Evolutionary conservation across 345 rosid species (phyloP), one percentile per base, ranked within the genome.

Genomic region (Draba incana): DNA sequence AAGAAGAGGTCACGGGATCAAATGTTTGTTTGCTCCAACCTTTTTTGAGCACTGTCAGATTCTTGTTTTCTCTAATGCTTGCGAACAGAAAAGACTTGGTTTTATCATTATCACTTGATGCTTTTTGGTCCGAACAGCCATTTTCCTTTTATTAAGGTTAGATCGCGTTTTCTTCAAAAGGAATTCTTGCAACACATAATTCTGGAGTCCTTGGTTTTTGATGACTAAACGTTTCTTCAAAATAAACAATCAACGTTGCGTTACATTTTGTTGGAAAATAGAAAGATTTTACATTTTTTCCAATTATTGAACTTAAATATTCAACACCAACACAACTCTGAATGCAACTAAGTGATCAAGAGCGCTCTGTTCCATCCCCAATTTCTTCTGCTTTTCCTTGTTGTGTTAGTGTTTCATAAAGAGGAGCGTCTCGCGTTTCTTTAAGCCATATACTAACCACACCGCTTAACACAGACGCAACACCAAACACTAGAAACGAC

Each of bases 391-490:
- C 79, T 33, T 80, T 85, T 28, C 75, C 80, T 16, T 84, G 88
- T 45, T 84, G 86, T 45, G 77, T 75, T 10, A 85, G 59, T 0
- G 97, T 86, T 44, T 88, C 89, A 56, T 75, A 88, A 9, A 91
- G 85, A 2, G 91, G 91, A 52, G 85, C 81, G 52, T 86, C 75
- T 49, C 77, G 77, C 0, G 91, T 91, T 77, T 88, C 92, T 3
- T 85, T 81, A 7, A 88, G 80, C 88, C 86, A 83, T 8, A 77
- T 53, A 30, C 86, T 83, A 64, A 85, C 6, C 2, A 80, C 43
- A 1, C 96, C 91, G 6, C 96, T 85, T 13, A 80, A 13, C n/a
- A 85, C 70, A 10, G 91, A 75, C 4, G 81, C 69, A 2, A 53
- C 37, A 6, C 89, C 93, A 45, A 88, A 84, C n/a, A 84, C 64